Conservation (phyloP, 2,329 filamentous ascomycete genomes). For the Dryadomyces quercus-mongolicae region DNA sequence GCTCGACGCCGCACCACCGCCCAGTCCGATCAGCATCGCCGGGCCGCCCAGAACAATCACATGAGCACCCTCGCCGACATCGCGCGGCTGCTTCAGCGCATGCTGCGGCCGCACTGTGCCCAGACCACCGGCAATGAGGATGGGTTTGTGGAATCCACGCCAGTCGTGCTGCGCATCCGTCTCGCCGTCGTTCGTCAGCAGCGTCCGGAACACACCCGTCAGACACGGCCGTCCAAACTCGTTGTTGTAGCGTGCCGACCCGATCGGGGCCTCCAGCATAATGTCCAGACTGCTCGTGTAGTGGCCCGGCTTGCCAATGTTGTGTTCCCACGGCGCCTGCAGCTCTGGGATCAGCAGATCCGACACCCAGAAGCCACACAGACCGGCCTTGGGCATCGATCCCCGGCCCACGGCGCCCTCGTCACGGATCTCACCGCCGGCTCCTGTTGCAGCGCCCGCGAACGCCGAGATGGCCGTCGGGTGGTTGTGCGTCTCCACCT, state of each 20-base stretch:
- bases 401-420: slow-evolving; percentile 90
- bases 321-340: slow-evolving; percentile 76
- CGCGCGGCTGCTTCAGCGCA: slow-evolving; percentile 68
- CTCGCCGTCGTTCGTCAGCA: slow-evolving; percentile 53
- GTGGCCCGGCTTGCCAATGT: slow-evolving; percentile 80
- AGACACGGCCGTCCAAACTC: slow-evolving; percentile 89
- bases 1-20: slow-evolving; percentile 88
- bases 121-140: slow-evolving; percentile 94
- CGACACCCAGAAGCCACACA: slow-evolving; percentile 89
- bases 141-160: slow-evolving; percentile 93
- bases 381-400: slow-evolving; percentile 82
- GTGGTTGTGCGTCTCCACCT: slow-evolving; percentile 97
- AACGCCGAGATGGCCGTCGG: slow-evolving; percentile 92
- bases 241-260: slow-evolving; percentile 92
- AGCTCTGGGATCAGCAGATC: slow-evolving; percentile 82
- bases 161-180: slow-evolving; percentile 41
- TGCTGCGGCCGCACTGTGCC: slow-evolving; percentile 86
- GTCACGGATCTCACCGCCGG: slow-evolving; percentile 90
- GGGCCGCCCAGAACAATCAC: slow-evolving; percentile 89
- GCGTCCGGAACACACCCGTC: slow-evolving; percentile 80
- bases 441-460: slow-evolving; percentile 85
- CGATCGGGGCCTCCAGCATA: slow-evolving; percentile 94
- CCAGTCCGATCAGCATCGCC: slow-evolving; percentile 94
- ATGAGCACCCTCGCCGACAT: slow-evolving; percentile 79
- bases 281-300: slow-evolving; percentile 92